Evolutionary conservation across 495 filamentous ascomycete species (phyloP).

Genomic region (Aspergillus incahuasiensis): DNA sequence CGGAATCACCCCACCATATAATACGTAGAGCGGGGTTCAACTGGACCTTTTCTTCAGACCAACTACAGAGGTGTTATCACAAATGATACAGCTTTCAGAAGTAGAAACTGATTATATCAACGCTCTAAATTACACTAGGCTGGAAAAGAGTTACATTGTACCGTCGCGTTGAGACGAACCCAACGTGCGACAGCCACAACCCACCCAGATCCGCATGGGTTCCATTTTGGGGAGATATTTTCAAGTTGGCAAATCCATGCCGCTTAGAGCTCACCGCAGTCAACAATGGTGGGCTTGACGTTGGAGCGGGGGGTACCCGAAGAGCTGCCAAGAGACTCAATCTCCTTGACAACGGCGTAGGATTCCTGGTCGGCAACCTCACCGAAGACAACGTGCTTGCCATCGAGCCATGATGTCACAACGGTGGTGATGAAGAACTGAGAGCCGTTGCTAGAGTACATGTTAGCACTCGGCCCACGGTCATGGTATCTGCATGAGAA

Average conservation of each 20-base stretch:
- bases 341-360: conserved; percentile 59
- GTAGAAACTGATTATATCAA: conserved; percentile 12
- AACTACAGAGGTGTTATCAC: background rate
- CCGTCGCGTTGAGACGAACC: background rate
- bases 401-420: conserved; percentile 84
- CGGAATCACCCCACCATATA: background rate
- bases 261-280: conserved; percentile 52
- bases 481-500: conserved; percentile 4
- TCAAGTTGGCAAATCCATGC: conserved; percentile 2
- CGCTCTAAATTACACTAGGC: conserved; percentile 28
- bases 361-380: conserved; percentile 72
- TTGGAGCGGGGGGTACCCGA: conserved; percentile 57
- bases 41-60: background rate
- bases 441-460: conserved; percentile 73
- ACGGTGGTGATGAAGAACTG: conserved; percentile 99
- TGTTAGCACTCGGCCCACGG: background rate
- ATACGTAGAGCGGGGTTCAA: background rate
- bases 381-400: conserved; percentile 98
- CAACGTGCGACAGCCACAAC: background rate
- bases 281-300: conserved; percentile 65
- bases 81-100: background rate
- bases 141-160: conserved; percentile 8
- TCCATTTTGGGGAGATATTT: background rate
- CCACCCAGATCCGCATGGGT: background rate
- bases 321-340: conserved; percentile 66